Base-by-base conservation (phyloP, 306 rosid genomes). In the Inga oerstediana region DNA sequence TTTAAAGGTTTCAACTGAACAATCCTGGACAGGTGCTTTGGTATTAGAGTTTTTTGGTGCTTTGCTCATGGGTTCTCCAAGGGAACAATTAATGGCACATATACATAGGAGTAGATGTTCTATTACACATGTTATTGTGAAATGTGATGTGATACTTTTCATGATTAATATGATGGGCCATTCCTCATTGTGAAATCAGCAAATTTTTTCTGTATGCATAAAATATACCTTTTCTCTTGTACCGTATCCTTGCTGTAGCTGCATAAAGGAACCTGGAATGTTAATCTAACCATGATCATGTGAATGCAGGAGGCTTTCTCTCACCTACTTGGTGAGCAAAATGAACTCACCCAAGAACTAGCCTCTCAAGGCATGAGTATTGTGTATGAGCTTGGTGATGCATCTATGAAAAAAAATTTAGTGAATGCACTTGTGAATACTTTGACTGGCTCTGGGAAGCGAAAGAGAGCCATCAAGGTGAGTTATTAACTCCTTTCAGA, bases 311-410 rank as follows among this genome's bases (percentile, higher is more conserved):
- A 96, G 87, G 99, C 98, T 81, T 96, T 96, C 86, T 96, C 97
- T 66, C 90, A 93, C 85, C 91, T 96, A 44, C 92, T 95, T 77
- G 97, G 97, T 62, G 99, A 96, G 71, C 99, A 92, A 77, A 96
- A 93, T 89, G 98, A 93, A 88, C 99, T 96, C 65, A 92, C 97
- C 10, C 99, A 96, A 84, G 99, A 96, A 85, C 75, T 96, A 85
- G 99, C 99, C 82, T 96, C 99, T 46, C 99, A 96, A 84, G 99
- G 99, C 87, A 96, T 96, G 99, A 96, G 99, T 75, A 94, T 96
- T 61, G 98, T 96, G 84, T 96, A 96, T 90, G 99, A 96, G 85
- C 89, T 96, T 83, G 99, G 99, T 64, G 93, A 93, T 86, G 92
- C 86, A 62, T 85, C 93, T 52, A 96, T 96, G 99, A 93, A 93